Conservation (phyloP, 768 basidiomycete genomes). For the Dacryopinax spathularia region DNA sequence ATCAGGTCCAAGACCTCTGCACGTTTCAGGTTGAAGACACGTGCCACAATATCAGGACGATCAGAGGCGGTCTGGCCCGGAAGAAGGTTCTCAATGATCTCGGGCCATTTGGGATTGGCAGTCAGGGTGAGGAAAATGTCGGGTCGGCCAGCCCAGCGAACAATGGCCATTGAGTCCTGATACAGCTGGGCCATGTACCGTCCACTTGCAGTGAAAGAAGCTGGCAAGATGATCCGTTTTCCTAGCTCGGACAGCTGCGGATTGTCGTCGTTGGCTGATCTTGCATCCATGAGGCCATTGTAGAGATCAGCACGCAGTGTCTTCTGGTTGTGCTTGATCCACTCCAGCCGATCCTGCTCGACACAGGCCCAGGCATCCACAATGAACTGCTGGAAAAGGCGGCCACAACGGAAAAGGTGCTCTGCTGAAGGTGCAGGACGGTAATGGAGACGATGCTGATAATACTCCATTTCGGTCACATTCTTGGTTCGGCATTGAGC, state of each 20-base stretch:
- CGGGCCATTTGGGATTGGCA: constrained; percentile 37
- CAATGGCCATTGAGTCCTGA: too few species aligned
- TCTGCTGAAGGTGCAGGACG: constrained; percentile 19
- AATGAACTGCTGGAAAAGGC: constrained; percentile 33
- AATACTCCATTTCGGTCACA: constrained; percentile 16
- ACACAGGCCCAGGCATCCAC: constrained; percentile 34
- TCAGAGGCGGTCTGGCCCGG: too few species aligned
- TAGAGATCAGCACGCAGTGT: constrained; percentile 28
- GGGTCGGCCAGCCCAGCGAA: too few species aligned
- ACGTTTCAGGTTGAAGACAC: too few species aligned
- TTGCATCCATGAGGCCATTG: constrained; percentile 24
- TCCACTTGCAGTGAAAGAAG: constrained; percentile 31
- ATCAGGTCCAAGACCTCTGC: too few species aligned
- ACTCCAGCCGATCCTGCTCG: constrained; percentile 31
- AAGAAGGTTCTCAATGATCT: constrained; percentile 28
- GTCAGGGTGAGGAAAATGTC: constrained; percentile 43
- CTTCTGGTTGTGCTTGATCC: too few species aligned
- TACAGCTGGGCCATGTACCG: constrained; percentile 33
- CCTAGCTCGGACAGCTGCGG: constrained; percentile 24
- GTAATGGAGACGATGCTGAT: constrained; percentile 19
- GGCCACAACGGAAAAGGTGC: constrained; percentile 26
- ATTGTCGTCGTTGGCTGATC: constrained; percentile 11
- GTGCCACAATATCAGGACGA: too few species aligned
- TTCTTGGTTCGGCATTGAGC: constrained; percentile 12
- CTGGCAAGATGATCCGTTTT: constrained; percentile 27